Base-by-base conservation (phyloP, 805 yeast species). In the Scheffersomyces ergatensis region DNA sequence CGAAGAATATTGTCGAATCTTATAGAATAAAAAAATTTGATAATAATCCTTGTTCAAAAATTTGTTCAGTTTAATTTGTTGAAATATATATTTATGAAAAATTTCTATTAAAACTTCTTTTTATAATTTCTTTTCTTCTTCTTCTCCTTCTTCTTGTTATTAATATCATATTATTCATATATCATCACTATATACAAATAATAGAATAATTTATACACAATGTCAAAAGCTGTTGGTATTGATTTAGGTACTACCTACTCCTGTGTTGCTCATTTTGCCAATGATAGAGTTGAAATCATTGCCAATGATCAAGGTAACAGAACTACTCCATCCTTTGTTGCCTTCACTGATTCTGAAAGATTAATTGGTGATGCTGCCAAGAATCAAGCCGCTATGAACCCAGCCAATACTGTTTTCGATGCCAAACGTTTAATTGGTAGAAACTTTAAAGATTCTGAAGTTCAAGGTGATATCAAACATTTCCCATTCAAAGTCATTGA, bases 301-400 rank as follows among this genome's bases (percentile, higher is more conserved):
- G 96, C 97, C 58, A 90, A 90, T 67, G 97, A 90, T 71, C 97
- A 90, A 78, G 97, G 97, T 83, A 90, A 89, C 82, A 88, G 97
- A 79, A 89, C 92, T 46, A 90, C 97, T 42, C 97, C 97, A 45
- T 90, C 97, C 27, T 90, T 85, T 67, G 97, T 90, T 47, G 97
- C 96, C 35, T 89, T 89, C 78, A 88, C 96, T 41, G 95, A 88
- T 55, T 78, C 86, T 44, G 97, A 89, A 77, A 83, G 97, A 74
- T 77, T 89, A 61, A 87, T 89, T 60, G 97, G 97, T 74, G 97
- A 89, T 69, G 95, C 97, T 57, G 97, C 97, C 55, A 89, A 89
- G 84, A 89, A 89, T 73, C 97, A 89, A 76, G 97, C 97, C 53
- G 95, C 97, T 47, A 81, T 89, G 74, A 89, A 89, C 77, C 96